phyloP scores from a whole-genome alignment of 73 alveolate species.

The Paramecium bursaria region DNA sequence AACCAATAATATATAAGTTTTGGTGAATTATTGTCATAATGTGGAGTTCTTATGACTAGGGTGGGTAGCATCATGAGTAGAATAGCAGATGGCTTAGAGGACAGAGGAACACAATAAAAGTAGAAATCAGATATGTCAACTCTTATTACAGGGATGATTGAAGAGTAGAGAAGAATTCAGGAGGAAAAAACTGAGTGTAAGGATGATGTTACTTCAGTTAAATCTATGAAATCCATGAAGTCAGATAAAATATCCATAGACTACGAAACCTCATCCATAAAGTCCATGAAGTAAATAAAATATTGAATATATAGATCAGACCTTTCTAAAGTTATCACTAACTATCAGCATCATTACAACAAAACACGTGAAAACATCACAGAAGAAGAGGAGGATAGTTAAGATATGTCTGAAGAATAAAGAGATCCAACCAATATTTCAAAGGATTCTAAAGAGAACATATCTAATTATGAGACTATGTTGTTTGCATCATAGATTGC shows the following conservation, averaged over 20 bases:
- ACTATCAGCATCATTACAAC: background rate
- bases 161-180: conserved; percentile 6
- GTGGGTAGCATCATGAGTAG: conserved; percentile 55
- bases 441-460: conserved; percentile 31
- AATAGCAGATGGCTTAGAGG: conserved; percentile 49
- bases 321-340: conserved; percentile 22
- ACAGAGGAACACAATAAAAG: background rate
- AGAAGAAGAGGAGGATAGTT: conserved; percentile 59
- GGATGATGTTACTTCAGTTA: conserved; percentile 48
- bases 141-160: conserved; percentile 52
- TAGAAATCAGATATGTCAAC: conserved; percentile 33
- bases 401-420: conserved; percentile 58
- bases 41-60: conserved; percentile 1
- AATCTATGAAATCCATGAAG: conserved; percentile 60
- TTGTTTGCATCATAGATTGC: conserved; percentile 40
- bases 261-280: conserved; percentile 56
- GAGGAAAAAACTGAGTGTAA: conserved; percentile 28
- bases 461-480: conserved; percentile 26
- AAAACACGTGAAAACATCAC: conserved; percentile 24
- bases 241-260: conserved; percentile 47
- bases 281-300: conserved; percentile 45
- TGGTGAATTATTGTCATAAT: conserved; percentile 27
- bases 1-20: background rate
- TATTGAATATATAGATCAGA: conserved; percentile 9
- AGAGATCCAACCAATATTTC: conserved; percentile 48